Percentiles rank a stretch among this genome's conserved stretches.
These are phyloP conservation scores for Aspergillus aculeatus DNA, from an alignment of 2,329 filamentous ascomycete genomes.

Conservation along the genomic window DNA sequence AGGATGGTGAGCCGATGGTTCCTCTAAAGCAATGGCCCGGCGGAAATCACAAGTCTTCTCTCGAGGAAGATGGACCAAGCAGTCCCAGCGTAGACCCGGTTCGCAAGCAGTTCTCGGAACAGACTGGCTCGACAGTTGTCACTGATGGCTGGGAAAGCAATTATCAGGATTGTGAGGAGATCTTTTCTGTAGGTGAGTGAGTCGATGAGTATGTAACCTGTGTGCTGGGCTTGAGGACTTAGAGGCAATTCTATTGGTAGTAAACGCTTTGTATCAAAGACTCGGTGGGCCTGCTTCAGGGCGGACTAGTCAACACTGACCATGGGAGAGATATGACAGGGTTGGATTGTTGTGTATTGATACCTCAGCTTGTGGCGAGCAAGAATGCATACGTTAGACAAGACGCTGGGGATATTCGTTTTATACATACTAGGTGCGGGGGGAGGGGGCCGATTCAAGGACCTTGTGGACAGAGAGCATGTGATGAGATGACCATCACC, in stretches of 20 bases:
- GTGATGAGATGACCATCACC: neutral
- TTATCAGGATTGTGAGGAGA: constrained; percentile 4
- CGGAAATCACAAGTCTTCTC: neutral
- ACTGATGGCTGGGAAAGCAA: constrained; percentile 1
- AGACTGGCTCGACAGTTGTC: neutral
- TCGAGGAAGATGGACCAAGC: neutral
- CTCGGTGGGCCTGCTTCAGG: too few relatives aligned
- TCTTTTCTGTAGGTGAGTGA: neutral
- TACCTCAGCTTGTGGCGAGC: neutral
- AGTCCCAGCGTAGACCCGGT: neutral
- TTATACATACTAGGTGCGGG: neutral
- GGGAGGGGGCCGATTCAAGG: neutral
- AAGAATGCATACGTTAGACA: neutral
- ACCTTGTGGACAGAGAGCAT: neutral
- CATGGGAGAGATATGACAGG: neutral
- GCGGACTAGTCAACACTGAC: neutral
- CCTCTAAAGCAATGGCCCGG: neutral
- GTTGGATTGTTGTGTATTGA: neutral
- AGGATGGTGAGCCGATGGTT: neutral
- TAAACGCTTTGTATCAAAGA: too few relatives aligned
- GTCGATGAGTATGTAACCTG: neutral
- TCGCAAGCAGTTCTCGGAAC: neutral
- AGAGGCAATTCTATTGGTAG: too few relatives aligned
- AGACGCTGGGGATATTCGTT: neutral
- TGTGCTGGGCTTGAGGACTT: too few relatives aligned